phyloP scores from a whole-genome alignment of 495 filamentous ascomycete species.

The Aspergillus olivimuriae region DNA sequence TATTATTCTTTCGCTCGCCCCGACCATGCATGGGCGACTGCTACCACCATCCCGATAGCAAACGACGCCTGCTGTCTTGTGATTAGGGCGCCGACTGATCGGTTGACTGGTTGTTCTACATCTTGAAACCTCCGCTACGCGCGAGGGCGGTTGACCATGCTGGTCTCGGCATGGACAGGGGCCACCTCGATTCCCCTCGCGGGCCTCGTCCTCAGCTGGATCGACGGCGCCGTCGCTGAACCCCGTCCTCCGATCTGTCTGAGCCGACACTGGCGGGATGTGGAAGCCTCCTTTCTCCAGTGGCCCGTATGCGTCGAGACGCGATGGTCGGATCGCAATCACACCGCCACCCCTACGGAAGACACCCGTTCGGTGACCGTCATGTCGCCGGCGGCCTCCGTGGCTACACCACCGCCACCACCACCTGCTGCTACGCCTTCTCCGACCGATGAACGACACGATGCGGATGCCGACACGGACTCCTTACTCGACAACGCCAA shows the following conservation, averaged over 20 bases:
- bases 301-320: slow-evolving; percentile 18
- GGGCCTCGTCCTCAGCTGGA: slow-evolving; percentile 6
- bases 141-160: too few species aligned
- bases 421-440: too few species aligned
- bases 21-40: too few species aligned
- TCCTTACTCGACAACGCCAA: slow-evolving; percentile 73
- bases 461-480: slow-evolving; percentile 50
- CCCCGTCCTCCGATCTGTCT: slow-evolving; percentile 8
- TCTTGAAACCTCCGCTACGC: too few species aligned
- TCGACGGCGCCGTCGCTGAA: slow-evolving; percentile 6
- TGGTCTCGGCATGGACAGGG: slow-evolving; percentile 8
- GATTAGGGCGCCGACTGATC: too few species aligned
- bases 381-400: too few species aligned
- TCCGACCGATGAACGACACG: slow-evolving; percentile 9
- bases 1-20: too few species aligned
- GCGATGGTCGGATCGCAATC: slow-evolving; percentile 6
- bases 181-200: slow-evolving; percentile 9
- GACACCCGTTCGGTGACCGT: slow-evolving; percentile 6
- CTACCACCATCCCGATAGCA: too few species aligned
- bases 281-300: slow-evolving; percentile 12
- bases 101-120: too few species aligned
- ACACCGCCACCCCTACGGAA: not conserved
- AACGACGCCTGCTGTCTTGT: too few species aligned
- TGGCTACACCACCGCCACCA: too few species aligned
- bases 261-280: slow-evolving; percentile 8